Evolutionary conservation across 176 grass and related monocot genomes (phyloP), one percentile per base, ranked within the genome.

Genomic region (Microstegium vimineum): DNA sequence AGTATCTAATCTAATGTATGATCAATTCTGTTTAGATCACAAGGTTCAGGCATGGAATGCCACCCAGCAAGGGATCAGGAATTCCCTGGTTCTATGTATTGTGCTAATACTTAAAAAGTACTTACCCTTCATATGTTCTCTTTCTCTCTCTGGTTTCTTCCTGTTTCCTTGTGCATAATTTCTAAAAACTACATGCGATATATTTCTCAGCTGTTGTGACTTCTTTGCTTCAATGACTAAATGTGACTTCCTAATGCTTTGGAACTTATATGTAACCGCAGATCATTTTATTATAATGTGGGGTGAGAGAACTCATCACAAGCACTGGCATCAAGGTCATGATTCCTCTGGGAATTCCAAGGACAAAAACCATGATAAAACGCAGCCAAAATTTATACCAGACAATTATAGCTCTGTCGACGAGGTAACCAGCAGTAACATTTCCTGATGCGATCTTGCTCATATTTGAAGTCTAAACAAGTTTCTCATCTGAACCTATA

Each of bases 331-430:
- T 80, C 84, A 85, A 27, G 51, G 47, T 78, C 77, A 89, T 61
- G 74, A 14, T 77, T 54, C 73, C 8, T 74, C 84, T 33, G 57
- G 56, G 52, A 78, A 66, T 76, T 91, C 92, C 69, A 91, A 98
- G 66, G 70, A 90, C 14, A 89, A 74, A 45, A 45, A 12, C 2
- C 71, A 81, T 17, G 80, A 62, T 40, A 79, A 26, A 41, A 37
- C 66, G 14, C 82, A 65, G 8, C 73, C 79, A 7, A 95, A 88
- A 9, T 92, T 91, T 27, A 98, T 98, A 70, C 82, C 90, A 34
- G 95, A 98, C 84, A 98, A 82, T 70, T 98, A 91, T 60, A 88
- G 71, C 79, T 93, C 95, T 0, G 86, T 98, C 5, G 90, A 98
- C 79, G 86, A 93, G 92, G 95, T 98, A 38, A 90, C 37, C 51